phyloP scores from a whole-genome alignment of 202 grass and related monocot genomes.

The Miscanthus sacchariflorus region DNA sequence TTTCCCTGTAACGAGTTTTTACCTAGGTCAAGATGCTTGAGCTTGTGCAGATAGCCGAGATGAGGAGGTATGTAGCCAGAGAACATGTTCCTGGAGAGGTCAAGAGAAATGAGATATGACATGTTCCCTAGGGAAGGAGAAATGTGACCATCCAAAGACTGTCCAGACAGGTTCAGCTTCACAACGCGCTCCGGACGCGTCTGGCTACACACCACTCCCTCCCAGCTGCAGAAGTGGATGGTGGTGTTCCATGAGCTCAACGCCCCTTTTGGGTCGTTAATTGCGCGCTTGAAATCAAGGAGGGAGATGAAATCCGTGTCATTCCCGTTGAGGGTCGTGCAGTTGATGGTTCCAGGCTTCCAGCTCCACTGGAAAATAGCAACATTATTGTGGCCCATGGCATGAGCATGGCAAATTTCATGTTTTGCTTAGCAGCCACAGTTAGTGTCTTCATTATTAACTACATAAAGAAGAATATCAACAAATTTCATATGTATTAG shows the following conservation, averaged over 20 bases:
- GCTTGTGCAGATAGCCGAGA: neutral
- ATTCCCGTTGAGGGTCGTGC: neutral
- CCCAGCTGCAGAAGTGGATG: slow-evolving; percentile 38
- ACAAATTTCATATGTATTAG: neutral
- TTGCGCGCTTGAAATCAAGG: slow-evolving; percentile 29
- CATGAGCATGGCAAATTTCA: neutral
- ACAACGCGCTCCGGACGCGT: neutral
- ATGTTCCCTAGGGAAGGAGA: slow-evolving; percentile 45
- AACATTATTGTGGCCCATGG: neutral
- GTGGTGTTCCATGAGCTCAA: slow-evolving; percentile 44
- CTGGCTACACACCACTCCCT: slow-evolving; percentile 6
- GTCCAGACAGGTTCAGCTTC: slow-evolving; percentile 10
- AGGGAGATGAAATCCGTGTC: slow-evolving; percentile 23
- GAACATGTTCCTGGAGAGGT: slow-evolving; percentile 24
- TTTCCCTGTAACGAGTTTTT: slow-evolving; percentile 6
- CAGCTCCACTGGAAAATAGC: slow-evolving; percentile 2
- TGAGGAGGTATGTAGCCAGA: neutral
- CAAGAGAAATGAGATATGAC: neutral
- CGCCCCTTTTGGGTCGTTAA: neutral
- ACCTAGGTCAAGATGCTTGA: neutral
- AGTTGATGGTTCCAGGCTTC: slow-evolving; percentile 18
- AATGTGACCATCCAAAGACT: neutral
- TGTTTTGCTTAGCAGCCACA: neutral
- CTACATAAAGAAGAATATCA: neutral
- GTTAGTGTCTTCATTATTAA: neutral